phyloP scores from a whole-genome alignment of 164 flowering plant genomes.

The Nymphaea thermarum region DNA sequence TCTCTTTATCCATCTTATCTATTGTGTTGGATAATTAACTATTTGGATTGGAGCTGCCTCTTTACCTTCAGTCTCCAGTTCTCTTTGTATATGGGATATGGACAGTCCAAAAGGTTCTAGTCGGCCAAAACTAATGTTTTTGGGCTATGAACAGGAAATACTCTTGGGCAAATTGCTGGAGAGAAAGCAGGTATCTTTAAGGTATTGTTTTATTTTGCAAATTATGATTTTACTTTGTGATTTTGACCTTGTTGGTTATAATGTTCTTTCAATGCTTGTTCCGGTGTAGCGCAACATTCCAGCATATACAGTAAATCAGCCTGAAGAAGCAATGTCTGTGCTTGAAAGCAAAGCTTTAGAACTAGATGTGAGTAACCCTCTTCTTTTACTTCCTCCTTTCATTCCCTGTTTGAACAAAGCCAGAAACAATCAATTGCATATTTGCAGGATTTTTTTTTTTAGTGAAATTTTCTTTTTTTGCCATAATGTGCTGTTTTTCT shows the following conservation, averaged over 20 bases:
- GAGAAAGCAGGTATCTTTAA: constrained; percentile 98
- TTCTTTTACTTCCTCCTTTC: too few relatives aligned
- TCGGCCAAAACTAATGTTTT: background rate
- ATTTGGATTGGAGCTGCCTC: too few relatives aligned
- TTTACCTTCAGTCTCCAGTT: too few relatives aligned
- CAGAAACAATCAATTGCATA: background rate
- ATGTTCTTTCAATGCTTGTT: background rate
- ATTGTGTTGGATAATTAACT: too few relatives aligned
- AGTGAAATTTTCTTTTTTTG: background rate
- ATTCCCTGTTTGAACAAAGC: background rate
- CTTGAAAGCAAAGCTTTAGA: constrained; percentile 66
- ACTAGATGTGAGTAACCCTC: constrained; percentile 45
- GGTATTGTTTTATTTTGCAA: constrained; percentile 26
- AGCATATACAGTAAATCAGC: constrained; percentile 91
- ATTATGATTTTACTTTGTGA: background rate
- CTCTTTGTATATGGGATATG: too few relatives aligned
- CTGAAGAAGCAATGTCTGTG: constrained; percentile 87
- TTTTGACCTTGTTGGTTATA: background rate
- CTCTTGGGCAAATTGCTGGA: constrained; percentile 90
- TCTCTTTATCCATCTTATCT: too few relatives aligned
- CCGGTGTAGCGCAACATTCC: constrained; percentile 62
- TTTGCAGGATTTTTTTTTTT: background rate
- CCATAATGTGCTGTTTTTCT: too few relatives aligned
- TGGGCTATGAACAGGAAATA: constrained; percentile 44
- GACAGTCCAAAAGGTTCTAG: too few relatives aligned